phyloP scores from a whole-genome alignment of 225 moss, liverwort and hornwort genomes.

The Pseudoscleropodium purum region DNA sequence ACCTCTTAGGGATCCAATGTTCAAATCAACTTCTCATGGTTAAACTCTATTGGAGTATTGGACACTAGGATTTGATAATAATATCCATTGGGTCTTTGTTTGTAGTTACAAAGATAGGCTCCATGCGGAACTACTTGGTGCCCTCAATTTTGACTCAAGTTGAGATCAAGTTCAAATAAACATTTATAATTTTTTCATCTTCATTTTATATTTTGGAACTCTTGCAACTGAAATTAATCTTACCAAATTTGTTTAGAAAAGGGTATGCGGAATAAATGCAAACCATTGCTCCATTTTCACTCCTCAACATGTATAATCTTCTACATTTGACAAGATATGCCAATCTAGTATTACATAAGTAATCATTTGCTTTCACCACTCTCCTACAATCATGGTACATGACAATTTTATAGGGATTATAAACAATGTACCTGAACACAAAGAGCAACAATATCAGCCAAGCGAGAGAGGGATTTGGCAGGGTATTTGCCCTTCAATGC shows the following conservation, averaged over 20 bases:
- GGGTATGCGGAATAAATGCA: too few species aligned
- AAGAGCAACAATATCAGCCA: constrained; percentile 63
- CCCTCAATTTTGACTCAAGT: not conserved
- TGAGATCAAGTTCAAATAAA: not conserved
- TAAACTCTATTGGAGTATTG: not conserved
- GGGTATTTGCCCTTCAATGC: constrained; percentile 68
- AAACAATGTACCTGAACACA: constrained; percentile 53
- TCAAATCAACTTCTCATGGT: not conserved
- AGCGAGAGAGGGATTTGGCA: constrained; percentile 67
- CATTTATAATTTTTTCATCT: not conserved
- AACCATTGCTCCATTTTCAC: not conserved
- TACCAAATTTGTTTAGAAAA: not conserved
- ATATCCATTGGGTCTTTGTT: not conserved
- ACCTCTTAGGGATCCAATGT: rapidly evolving
- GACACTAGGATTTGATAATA: not conserved
- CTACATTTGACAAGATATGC: too few species aligned
- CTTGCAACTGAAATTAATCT: not conserved
- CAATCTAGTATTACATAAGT: not conserved
- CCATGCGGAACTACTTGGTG: rapidly evolving
- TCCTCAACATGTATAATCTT: too few species aligned
- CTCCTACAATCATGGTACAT: not conserved
- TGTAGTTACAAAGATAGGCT: not conserved
- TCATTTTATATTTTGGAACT: not conserved
- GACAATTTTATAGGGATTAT: not conserved
- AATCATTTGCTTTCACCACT: not conserved